These are phyloP conservation scores for Annona squamosa DNA, from an alignment of 164 flowering plant species.

Conservation along the genomic window DNA sequence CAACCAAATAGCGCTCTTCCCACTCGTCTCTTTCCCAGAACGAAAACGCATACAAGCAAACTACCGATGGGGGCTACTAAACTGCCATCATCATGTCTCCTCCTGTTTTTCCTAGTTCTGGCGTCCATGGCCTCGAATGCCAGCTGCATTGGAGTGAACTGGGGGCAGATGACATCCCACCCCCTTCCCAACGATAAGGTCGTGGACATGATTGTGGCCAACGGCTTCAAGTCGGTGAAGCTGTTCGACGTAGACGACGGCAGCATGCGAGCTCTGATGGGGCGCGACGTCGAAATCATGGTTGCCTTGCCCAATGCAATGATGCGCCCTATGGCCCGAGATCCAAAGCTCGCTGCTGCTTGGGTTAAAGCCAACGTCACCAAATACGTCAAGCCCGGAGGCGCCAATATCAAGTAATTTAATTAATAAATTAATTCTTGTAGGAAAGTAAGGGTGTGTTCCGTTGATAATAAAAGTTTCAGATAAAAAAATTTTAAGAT, in stretches of 20 bases:
- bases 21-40: too few species aligned
- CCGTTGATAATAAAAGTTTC: too few species aligned
- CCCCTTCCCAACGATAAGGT: constrained; percentile 58
- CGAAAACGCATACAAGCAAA: too few species aligned
- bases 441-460: too few species aligned
- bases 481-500: too few species aligned
- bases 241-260: constrained; percentile 70
- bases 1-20: too few species aligned
- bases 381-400: constrained; percentile 45
- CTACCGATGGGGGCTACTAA: too few species aligned
- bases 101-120: constrained; percentile 12
- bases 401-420: constrained; percentile 65
- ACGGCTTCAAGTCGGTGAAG: constrained; percentile 73
- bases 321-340: constrained; percentile 45
- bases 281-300: constrained; percentile 76
- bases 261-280: constrained; percentile 54
- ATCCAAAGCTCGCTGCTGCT: constrained; percentile 36
- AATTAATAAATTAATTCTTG: too few species aligned
- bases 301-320: constrained; percentile 72
- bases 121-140: constrained; percentile 16
- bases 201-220: constrained; percentile 60
- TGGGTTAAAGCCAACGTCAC: constrained; percentile 86
- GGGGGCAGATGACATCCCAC: constrained; percentile 79
- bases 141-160: constrained; percentile 63
- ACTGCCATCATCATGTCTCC: too few species aligned